Conservation (phyloP, 2,329 filamentous ascomycete species). For the Tolypocladium capitatum region DNA sequence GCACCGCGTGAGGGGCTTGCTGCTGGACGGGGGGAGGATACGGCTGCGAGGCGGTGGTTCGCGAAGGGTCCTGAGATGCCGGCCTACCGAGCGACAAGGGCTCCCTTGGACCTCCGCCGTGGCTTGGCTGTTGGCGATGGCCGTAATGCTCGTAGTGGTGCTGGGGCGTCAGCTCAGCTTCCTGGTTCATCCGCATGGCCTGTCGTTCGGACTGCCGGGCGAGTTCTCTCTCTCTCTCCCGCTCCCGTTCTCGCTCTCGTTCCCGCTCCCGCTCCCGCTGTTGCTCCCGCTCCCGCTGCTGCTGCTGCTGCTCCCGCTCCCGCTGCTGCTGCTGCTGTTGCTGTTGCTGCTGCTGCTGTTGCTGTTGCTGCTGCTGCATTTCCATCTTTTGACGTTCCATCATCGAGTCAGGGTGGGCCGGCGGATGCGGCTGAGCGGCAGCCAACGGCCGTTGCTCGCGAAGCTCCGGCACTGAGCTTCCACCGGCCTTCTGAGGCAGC, state of each 20-base stretch:
- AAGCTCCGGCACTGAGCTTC: slow-evolving; percentile 18
- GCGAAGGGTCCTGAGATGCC: slow-evolving; percentile 29
- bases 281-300: slow-evolving; percentile 10
- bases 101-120: slow-evolving; percentile 25
- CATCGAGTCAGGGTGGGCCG: slow-evolving; percentile 20
- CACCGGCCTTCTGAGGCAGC: slow-evolving; percentile 25
- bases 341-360: slow-evolving; percentile 10
- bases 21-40: slow-evolving; percentile 18
- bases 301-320: slow-evolving; percentile 11
- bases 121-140: slow-evolving; percentile 25
- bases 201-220: slow-evolving; percentile 16
- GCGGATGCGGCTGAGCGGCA: slow-evolving; percentile 20
- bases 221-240: slow-evolving; percentile 16
- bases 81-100: slow-evolving; percentile 24
- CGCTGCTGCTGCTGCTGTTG: slow-evolving; percentile 7
- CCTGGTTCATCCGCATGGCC: slow-evolving; percentile 32
- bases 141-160: slow-evolving; percentile 32
- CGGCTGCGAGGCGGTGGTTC: slow-evolving; percentile 20
- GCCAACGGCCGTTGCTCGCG: slow-evolving; percentile 20
- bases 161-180: slow-evolving; percentile 28
- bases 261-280: slow-evolving; percentile 7
- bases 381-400: slow-evolving; percentile 20
- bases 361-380: slow-evolving; percentile 6
- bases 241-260: slow-evolving; percentile 5
- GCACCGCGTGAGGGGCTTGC: slow-evolving; percentile 26